Evolutionary conservation across 1,284 basidiomycete genomes (phyloP).

Genomic region (Somion occarium): DNA sequence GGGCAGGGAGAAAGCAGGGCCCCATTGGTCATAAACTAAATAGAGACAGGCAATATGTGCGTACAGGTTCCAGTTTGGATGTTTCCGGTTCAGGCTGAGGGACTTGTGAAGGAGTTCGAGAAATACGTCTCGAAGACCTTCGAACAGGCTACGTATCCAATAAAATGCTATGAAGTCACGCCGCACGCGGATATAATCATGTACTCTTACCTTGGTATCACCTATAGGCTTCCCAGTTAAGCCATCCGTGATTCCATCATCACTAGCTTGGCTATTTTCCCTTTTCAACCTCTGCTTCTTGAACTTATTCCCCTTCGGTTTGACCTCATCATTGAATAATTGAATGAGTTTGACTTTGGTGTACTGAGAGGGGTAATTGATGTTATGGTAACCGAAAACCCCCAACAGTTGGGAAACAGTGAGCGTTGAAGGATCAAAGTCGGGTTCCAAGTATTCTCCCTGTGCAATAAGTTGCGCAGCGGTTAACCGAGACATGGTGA

Average conservation of each 20-base stretch:
- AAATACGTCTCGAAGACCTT: conserved; percentile 36
- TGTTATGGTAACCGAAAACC: conserved; percentile 78
- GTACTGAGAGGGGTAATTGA: conserved; percentile 72
- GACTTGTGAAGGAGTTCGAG: conserved; percentile 25
- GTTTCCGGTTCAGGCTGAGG: conserved; percentile 11
- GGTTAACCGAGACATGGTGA: conserved; percentile 60
- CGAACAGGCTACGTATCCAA: conserved; percentile 18
- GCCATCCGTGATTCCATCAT: conserved; percentile 77
- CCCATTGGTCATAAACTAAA: conserved; percentile 6
- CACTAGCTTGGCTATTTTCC: conserved; percentile 67
- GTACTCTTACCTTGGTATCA: conserved; percentile 22
- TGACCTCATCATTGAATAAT: conserved; percentile 76
- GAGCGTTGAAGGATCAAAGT: conserved; percentile 77
- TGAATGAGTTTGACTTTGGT: conserved; percentile 85
- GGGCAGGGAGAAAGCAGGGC: conserved; percentile 6
- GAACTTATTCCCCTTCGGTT: conserved; percentile 53
- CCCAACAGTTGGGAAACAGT: conserved; percentile 81
- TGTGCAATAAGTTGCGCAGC: conserved; percentile 64
- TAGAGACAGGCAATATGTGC: conserved; percentile 22
- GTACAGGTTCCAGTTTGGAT: conserved; percentile 49
- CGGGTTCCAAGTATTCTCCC: conserved; percentile 79
- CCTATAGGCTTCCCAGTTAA: conserved; percentile 62
- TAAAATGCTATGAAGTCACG: neutral
- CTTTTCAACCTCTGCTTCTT: conserved; percentile 63
- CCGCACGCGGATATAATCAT: too few relatives aligned